Conservation (phyloP, 169 alveolate genomes). For the Plasmodium coatneyi region DNA sequence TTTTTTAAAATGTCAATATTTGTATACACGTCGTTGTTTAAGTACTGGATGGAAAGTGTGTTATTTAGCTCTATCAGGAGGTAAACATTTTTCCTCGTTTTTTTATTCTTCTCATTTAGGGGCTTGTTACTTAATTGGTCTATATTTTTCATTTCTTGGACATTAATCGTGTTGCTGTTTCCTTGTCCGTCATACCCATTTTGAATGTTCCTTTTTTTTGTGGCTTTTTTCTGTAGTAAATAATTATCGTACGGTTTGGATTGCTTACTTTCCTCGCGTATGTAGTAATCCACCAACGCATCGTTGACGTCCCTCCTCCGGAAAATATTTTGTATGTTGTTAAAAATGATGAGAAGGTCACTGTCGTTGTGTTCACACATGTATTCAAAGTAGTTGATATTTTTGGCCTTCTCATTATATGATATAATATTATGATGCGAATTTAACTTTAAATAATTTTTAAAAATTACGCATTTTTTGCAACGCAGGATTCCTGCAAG, state of each 20-base stretch:
- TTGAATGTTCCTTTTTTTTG: background rate
- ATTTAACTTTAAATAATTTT: constrained; percentile 64
- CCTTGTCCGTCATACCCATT: background rate
- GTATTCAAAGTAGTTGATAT: constrained; percentile 55
- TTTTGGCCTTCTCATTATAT: constrained; percentile 36
- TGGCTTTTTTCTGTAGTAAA: background rate
- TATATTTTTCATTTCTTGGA: background rate
- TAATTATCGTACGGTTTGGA: constrained; percentile 18
- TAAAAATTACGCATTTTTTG: constrained; percentile 61
- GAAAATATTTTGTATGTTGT: constrained; percentile 66
- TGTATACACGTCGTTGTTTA: constrained; percentile 44
- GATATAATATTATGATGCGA: constrained; percentile 62
- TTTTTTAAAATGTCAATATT: constrained; percentile 5
- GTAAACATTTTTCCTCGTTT: constrained; percentile 16
- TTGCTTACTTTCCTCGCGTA: background rate
- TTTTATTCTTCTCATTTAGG: background rate
- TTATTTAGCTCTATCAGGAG: constrained; percentile 55
- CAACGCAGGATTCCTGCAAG: constrained; percentile 57
- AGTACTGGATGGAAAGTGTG: constrained; percentile 57
- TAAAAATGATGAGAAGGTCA: constrained; percentile 44
- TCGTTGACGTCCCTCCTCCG: constrained; percentile 32
- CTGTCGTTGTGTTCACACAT: constrained; percentile 70
- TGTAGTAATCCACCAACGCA: background rate
- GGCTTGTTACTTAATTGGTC: background rate
- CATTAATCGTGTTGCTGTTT: background rate